phyloP scores from a whole-genome alignment of 495 filamentous ascomycete species.

The Penicillium manginii region DNA sequence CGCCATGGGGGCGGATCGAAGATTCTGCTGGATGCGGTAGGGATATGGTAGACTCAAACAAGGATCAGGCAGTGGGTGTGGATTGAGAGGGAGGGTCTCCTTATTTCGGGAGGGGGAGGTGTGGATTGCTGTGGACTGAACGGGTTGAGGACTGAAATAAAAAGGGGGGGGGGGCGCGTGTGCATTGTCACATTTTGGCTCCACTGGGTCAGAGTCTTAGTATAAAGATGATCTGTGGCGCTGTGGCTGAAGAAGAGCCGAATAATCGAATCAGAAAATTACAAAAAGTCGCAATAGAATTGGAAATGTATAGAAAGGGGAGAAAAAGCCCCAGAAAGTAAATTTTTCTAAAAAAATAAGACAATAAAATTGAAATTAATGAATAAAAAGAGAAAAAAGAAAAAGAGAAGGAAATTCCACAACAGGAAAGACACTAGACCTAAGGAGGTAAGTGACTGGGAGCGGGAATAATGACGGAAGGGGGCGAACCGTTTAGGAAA shows the following conservation, averaged over 20 bases:
- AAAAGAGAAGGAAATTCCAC: conserved; percentile 13
- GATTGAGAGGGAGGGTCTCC: not conserved
- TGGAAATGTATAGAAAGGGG: not conserved
- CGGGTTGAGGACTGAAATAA: conserved; percentile 6
- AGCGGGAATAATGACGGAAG: conserved; percentile 42
- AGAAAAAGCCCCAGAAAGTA: not conserved
- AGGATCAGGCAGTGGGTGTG: conserved; percentile 8
- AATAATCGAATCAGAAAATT: conserved; percentile 5
- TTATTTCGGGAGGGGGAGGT: conserved; percentile 8
- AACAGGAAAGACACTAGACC: conserved; percentile 20
- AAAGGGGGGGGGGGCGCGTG: conserved; percentile 16
- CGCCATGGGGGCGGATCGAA: conserved; percentile 18
- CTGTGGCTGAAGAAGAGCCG: conserved; percentile 18
- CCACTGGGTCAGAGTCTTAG: conserved; percentile 14
- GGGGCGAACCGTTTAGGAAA: conserved; percentile 27
- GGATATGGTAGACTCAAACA: conserved; percentile 11
- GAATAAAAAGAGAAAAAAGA: conserved; percentile 1
- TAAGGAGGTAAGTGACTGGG: conserved; percentile 13
- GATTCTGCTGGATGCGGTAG: conserved; percentile 16
- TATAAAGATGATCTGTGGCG: conserved; percentile 32
- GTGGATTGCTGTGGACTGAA: conserved; percentile 4
- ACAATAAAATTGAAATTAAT: no score
- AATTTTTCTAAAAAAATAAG: conserved; percentile 6
- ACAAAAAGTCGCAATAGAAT: not conserved
- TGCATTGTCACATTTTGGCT: conserved; percentile 24